Evolutionary conservation across 176 grass and related monocot species (phyloP), one percentile per base, ranked within the genome.

Genomic region (Poa annua): DNA sequence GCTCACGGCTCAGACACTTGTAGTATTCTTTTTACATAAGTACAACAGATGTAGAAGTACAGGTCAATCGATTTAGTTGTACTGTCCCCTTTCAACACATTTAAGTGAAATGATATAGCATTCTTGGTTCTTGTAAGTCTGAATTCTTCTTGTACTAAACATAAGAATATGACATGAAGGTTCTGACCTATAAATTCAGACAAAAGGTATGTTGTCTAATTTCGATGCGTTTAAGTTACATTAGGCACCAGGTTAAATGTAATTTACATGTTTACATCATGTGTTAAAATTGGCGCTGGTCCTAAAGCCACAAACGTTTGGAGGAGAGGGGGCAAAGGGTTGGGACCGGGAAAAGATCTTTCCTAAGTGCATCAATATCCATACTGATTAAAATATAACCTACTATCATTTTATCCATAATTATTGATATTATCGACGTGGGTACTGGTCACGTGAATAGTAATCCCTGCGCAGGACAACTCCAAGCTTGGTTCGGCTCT

Each of bases 91-190:
- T 57, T 77, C 12, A 7, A 59, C 42, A 54, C 63, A 85, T 47
- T 42, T 59, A 77, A 76, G 61, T 85, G 69, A 33, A 34, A 34
- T 64, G 13, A 80, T 77, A 17, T 39, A 62, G 53, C 11, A 71
- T 42, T 64, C 13, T 32, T 64, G 35, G 24, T 45, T 71, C n/a
- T 71, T 24, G 11, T 47, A 71, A 14, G 68, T 51, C 24, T 20
- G 8, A 3, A 52, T 5, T 17, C 22, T 19, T 71, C 11, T 81
- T 71, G 4, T 36, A 44, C 16, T 84, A 64, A 39, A 42, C 14
- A 86, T 79, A 72, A 60, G 13, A 25, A 61, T 61, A 61, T 61
- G 57, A 26, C 22, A 26, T 26, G 70, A 53, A 86, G 54, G 11
- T 74, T 29, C 76, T 73, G n/a, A 22, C 16, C 25, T 20, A 52